phyloP scores from a whole-genome alignment of 2,329 filamentous ascomycete species.

The Cladophialophora psammophila region DNA sequence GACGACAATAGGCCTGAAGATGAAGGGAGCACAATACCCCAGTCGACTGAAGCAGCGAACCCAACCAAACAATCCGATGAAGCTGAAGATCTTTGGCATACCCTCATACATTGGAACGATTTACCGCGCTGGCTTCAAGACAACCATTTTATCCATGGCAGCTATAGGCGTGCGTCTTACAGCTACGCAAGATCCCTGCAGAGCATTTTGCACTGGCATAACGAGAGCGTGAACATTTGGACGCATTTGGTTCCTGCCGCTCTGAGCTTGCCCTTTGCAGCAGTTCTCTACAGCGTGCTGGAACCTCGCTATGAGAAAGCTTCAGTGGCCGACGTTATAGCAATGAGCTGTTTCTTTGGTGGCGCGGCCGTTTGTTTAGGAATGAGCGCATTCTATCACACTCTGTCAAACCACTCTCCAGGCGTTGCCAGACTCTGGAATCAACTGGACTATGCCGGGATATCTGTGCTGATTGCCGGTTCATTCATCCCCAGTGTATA shows the following conservation, averaged over 20 bases:
- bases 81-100: constrained; percentile 43
- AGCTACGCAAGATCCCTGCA: constrained; percentile 66
- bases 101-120: constrained; percentile 56
- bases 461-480: constrained; percentile 88
- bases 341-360: constrained; percentile 79
- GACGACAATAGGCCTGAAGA: background rate
- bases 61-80: constrained; percentile 25
- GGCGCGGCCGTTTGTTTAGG: constrained; percentile 76
- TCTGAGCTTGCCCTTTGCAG: constrained; percentile 48
- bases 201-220: constrained; percentile 70
- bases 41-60: background rate
- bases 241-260: constrained; percentile 73
- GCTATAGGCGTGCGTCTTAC: constrained; percentile 69
- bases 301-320: constrained; percentile 72
- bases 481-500: constrained; percentile 88
- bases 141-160: constrained; percentile 72
- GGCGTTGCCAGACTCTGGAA: constrained; percentile 83
- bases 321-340: constrained; percentile 68
- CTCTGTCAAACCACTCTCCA: constrained; percentile 83
- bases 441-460: constrained; percentile 92
- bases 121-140: constrained; percentile 65
- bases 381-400: constrained; percentile 85
- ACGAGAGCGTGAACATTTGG: constrained; percentile 76
- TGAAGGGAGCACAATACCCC: background rate
- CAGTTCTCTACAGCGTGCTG: constrained; percentile 65